These are phyloP conservation scores for Scedosporium boydii DNA, from an alignment of 2,329 filamentous ascomycete species.

Conservation along the genomic window DNA sequence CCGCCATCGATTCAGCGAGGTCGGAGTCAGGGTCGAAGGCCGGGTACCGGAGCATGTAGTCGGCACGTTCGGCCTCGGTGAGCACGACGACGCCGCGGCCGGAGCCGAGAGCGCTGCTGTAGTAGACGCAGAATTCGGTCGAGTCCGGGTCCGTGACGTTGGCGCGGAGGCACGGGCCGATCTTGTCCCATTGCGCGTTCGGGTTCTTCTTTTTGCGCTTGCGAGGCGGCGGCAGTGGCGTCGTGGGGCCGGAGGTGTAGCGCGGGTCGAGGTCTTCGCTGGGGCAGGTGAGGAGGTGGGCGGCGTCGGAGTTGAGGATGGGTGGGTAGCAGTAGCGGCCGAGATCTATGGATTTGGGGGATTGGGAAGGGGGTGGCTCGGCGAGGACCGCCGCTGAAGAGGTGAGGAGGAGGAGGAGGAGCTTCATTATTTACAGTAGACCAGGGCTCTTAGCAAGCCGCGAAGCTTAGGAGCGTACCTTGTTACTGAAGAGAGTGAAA, in stretches of 20 bases:
- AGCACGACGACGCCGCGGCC: slow-evolving; percentile 28
- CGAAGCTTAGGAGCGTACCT: no score
- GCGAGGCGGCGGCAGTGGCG: not conserved
- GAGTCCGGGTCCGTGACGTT: not conserved
- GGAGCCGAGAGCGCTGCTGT: slow-evolving; percentile 22
- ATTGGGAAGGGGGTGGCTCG: not conserved
- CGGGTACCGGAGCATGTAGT: slow-evolving; percentile 16
- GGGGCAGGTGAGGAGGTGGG: not conserved
- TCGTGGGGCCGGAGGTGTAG: not conserved
- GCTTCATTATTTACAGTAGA: no score
- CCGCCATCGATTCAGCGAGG: not conserved
- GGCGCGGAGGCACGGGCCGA: not conserved
- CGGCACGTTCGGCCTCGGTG: slow-evolving; percentile 23
- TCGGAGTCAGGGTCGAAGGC: slow-evolving; percentile 17
- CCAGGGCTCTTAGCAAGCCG: no score
- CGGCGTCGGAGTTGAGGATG: slow-evolving; percentile 2
- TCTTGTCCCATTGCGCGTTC: not conserved
- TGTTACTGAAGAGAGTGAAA: no score
- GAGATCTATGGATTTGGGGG: not conserved
- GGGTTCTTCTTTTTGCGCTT: not conserved
- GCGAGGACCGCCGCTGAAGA: not conserved
- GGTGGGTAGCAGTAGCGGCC: not conserved
- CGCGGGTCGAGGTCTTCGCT: slow-evolving; percentile 1
- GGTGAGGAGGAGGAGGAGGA: not conserved
- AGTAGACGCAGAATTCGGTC: slow-evolving; percentile 22